A percentile compares a stretch with the other conserved stretches of the same genome.
Conservation (phyloP, 169 alveolate genomes). For the Miamiensis avidus region DNA sequence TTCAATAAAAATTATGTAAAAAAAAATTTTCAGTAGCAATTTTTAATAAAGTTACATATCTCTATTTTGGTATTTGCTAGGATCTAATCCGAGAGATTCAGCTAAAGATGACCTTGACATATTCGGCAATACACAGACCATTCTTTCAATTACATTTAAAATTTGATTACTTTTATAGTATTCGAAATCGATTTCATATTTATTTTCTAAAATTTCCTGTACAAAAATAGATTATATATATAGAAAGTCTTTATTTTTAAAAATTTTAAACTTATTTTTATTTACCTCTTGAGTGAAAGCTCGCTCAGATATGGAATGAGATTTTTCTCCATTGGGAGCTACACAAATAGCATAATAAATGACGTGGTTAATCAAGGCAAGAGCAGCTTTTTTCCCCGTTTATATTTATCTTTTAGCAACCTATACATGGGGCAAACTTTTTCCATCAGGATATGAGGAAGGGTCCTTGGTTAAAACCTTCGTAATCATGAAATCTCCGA, state of each 20-base stretch:
- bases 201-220: constrained; percentile 65
- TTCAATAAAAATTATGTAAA: not conserved
- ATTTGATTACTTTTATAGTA: constrained; percentile 94
- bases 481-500: constrained; percentile 91
- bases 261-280: constrained; percentile 2
- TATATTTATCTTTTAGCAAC: constrained; percentile 92
- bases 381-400: constrained; percentile 81
- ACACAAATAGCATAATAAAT: constrained; percentile 93
- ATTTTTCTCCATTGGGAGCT: constrained; percentile 41
- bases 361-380: constrained; percentile 85
- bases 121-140: constrained; percentile 88
- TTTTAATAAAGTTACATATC: not conserved
- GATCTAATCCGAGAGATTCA: constrained; percentile 61
- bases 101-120: constrained; percentile 87
- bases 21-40: too few species aligned
- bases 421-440: constrained; percentile 92
- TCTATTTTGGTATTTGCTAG: constrained; percentile 46
- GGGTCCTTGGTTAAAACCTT: constrained; percentile 94
- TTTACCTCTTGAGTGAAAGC: not conserved
- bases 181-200: constrained; percentile 81
- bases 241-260: constrained; percentile 33
- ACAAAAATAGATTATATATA: constrained; percentile 29
- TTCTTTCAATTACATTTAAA: constrained; percentile 29
- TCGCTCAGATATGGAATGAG: not conserved
- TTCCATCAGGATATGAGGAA: constrained; percentile 89